Evolutionary conservation across 106 monocot species (phyloP), one percentile per base, ranked within the genome.

Genomic region (Platanthera zijinensis): DNA sequence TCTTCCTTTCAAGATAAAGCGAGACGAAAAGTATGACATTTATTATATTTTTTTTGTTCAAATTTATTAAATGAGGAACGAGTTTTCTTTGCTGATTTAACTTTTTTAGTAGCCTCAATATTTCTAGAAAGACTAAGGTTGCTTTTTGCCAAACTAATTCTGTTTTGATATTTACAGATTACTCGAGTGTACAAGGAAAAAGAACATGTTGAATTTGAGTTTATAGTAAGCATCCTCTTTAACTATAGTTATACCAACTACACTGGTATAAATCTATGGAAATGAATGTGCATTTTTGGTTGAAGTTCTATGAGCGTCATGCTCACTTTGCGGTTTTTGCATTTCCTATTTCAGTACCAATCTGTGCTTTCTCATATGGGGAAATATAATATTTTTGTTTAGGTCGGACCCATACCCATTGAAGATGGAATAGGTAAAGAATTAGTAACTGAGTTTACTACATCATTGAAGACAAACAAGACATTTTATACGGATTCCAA

Each of bases 401-500:
- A 97, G 96, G 89, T 96, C 47, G 96, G 96, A 6, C 96, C 96
- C 21, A 91, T 96, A 72, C 90, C 96, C 13, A 68, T 89, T 74
- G 85, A 83, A 71, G 93, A 96, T 86, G 78, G 76, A 49, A 80
- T 87, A 59, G 96, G 96, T 51, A 96, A 93, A 82, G 96, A 96
- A 87, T 75, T 96, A 67, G 89, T 69, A 4, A 82, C 84, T 51
- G 79, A 93, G 70, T 84, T 96, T 57, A 79, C 82, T 17, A 93
- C 93, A 17, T 75, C 72, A 52, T 84, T 93, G 83, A 78, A 30
- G 62, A 90, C 83, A 46, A 83, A 90, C 80, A 96, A 89, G 83
- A 89, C 87, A 76, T 96, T 96, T 74, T 96, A 87, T 30, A 96
- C 96, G 18, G 96, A 96, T 84, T 96, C 96, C 21, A 96, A 83